Conservation (phyloP, 208 protist species). For the Balamuthia mandrillaris region DNA sequence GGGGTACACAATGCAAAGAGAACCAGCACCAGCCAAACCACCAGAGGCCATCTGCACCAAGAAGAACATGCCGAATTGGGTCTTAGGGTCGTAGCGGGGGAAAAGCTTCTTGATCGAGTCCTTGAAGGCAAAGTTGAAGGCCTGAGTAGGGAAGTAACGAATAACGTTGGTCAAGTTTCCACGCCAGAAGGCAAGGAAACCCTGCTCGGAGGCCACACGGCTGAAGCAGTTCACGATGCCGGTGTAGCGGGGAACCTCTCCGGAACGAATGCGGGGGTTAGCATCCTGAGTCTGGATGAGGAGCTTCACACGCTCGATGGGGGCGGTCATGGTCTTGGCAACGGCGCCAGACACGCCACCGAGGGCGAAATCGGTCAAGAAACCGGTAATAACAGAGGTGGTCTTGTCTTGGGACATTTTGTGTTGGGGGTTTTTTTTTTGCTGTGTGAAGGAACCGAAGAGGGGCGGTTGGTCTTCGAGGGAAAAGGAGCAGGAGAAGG, state of each 20-base stretch:
- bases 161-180: constrained; percentile 94
- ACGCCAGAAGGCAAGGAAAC: constrained; percentile 88
- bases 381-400: not conserved
- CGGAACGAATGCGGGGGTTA: constrained; percentile 46
- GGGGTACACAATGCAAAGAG: constrained; percentile 92
- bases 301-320: constrained; percentile 93
- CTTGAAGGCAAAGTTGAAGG: constrained; percentile 97
- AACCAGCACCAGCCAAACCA: constrained; percentile 90
- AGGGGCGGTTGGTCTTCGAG: no score
- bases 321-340: constrained; percentile 87
- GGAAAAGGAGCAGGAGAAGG: no score
- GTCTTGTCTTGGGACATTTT: no score
- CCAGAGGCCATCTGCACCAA: constrained; percentile 90
- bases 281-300: constrained; percentile 75
- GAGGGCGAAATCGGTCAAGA: constrained; percentile 59
- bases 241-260: constrained; percentile 76
- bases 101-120: constrained; percentile 81
- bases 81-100: constrained; percentile 64
- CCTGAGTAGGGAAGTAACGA: constrained; percentile 97
- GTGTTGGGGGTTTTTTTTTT: no score
- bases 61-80: constrained; percentile 79
- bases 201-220: constrained; percentile 87
- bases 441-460: no score
- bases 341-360: constrained; percentile 71
- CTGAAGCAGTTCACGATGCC: constrained; percentile 91